phyloP scores from a whole-genome alignment of 768 basidiomycete species.

The Termitomyces titanicus region DNA sequence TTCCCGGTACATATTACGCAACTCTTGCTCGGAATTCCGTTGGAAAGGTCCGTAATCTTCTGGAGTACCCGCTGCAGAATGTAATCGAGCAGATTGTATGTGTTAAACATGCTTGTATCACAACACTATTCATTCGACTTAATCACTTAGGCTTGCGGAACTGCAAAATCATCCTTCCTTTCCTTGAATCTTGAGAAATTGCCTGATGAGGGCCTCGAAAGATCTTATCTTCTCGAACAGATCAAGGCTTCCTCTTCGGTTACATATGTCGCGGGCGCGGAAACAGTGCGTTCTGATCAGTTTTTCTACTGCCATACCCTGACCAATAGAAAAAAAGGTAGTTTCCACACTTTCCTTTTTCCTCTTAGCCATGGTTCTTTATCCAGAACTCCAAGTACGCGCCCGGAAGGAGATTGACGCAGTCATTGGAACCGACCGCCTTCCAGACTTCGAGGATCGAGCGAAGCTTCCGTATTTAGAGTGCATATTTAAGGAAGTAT shows the following conservation, averaged over 20 bases:
- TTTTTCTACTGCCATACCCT: not conserved
- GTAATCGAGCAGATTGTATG: too few relatives aligned
- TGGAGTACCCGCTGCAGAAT: too few relatives aligned
- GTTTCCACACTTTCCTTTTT: slow-evolving; percentile 26
- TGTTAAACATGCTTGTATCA: too few relatives aligned
- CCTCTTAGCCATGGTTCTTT: slow-evolving; percentile 33
- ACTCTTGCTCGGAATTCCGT: too few relatives aligned
- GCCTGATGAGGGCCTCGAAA: too few relatives aligned
- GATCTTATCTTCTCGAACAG: slow-evolving; percentile 1
- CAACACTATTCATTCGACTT: too few relatives aligned
- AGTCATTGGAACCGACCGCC: slow-evolving; percentile 28
- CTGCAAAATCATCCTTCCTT: too few relatives aligned
- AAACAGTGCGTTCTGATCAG: slow-evolving; percentile 24
- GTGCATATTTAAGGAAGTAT: slow-evolving; percentile 27
- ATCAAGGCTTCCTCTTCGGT: slow-evolving; percentile 16
- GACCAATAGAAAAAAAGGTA: not conserved
- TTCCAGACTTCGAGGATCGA: slow-evolving; percentile 30
- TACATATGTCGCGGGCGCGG: slow-evolving; percentile 26
- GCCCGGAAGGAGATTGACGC: slow-evolving; percentile 38
- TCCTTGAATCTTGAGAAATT: too few relatives aligned
- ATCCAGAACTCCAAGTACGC: slow-evolving; percentile 29
- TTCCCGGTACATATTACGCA: too few relatives aligned
- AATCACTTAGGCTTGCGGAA: too few relatives aligned
- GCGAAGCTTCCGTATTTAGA: slow-evolving; percentile 31
- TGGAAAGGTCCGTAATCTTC: too few relatives aligned